Evolutionary conservation across 768 basidiomycete genomes (phyloP).

Genomic region (Naganishia onofrii): DNA sequence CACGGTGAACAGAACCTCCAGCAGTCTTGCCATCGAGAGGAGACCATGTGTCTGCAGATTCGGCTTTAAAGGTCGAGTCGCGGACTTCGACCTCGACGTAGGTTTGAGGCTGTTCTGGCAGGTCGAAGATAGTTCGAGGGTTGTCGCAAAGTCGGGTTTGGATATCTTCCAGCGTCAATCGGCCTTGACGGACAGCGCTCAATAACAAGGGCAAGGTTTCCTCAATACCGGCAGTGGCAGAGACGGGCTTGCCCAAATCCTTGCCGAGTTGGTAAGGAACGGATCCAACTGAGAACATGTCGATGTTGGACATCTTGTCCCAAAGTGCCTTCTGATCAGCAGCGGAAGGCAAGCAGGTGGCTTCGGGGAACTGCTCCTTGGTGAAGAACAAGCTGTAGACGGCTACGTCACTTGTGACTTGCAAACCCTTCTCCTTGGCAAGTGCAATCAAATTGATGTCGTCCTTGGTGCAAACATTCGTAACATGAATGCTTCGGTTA

Average conservation of each 20-base stretch:
- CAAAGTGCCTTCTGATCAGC: constrained; percentile 81
- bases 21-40: constrained; percentile 67
- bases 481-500: constrained; percentile 81
- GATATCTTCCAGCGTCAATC: constrained; percentile 77
- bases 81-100: constrained; percentile 90
- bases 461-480: constrained; percentile 78
- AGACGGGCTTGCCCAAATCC: constrained; percentile 62
- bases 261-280: constrained; percentile 72
- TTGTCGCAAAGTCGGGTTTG: constrained; percentile 82
- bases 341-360: constrained; percentile 65
- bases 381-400: constrained; percentile 88
- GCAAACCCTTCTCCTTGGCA: constrained; percentile 88
- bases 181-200: constrained; percentile 75
- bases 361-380: constrained; percentile 67
- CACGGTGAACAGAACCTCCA: constrained; percentile 79
- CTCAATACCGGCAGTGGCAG: constrained; percentile 74
- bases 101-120: constrained; percentile 80
- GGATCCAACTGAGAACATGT: constrained; percentile 85
- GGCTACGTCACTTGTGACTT: constrained; percentile 94
- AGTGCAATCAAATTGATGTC: constrained; percentile 86
- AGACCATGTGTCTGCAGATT: constrained; percentile 67
- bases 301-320: constrained; percentile 77
- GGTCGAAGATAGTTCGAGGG: constrained; percentile 82
- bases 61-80: constrained; percentile 58
- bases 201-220: constrained; percentile 85